Evolutionary conservation across 495 filamentous ascomycete species (phyloP), one percentile per base, ranked within the genome.

Genomic region (Trichoderma asperelloides): DNA sequence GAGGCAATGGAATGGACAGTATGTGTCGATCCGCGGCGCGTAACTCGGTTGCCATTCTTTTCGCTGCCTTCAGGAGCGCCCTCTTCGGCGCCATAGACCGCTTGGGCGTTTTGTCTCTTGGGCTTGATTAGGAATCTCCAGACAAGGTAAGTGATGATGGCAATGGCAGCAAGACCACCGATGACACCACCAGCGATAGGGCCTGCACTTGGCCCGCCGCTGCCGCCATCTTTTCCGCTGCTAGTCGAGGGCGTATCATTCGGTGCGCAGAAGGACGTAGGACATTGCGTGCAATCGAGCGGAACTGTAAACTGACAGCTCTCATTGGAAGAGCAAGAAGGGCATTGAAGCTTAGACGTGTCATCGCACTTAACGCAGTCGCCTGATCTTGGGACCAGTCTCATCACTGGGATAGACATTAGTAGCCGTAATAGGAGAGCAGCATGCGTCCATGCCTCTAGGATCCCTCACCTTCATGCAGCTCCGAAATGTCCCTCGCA

Each of bases 1-100:
- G 93, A 97, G 18, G 96, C 95, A 72, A 98, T 92, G 45, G 93
- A 97, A 69, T 87, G 85, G 65, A 91, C 89, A 5, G 94, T 96
- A 71, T 96, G 92, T 43, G 93, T 91, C 30, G 91, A 92, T 30
- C 88, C 85, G 68, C 89, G 85, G 64, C 88, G 82, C 69, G 90
- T 88, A 64, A 86, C 80, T 66, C 81, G 81, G 41, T 83, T 79
- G 70, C 87, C 87, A 66, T 88, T 79, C 72, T 84, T 84, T 45
- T 85, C 85, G 39, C 86, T 84, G 64, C 82, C 80, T 23, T 79
- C 74, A 6, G n/a, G 11, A 16, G 11, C 40, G 64, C 64, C 49
- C 16, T 45, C 43, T 21, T 64, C 62, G 15, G 40, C 62, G 2
- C 62, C 62, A 30, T 65, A 65, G 15, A 47, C 27, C 27, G 64